Evolutionary conservation across 495 filamentous ascomycete genomes (phyloP), one percentile per base, ranked within the genome.

Genomic region (Talaromyces nanjingensis): DNA sequence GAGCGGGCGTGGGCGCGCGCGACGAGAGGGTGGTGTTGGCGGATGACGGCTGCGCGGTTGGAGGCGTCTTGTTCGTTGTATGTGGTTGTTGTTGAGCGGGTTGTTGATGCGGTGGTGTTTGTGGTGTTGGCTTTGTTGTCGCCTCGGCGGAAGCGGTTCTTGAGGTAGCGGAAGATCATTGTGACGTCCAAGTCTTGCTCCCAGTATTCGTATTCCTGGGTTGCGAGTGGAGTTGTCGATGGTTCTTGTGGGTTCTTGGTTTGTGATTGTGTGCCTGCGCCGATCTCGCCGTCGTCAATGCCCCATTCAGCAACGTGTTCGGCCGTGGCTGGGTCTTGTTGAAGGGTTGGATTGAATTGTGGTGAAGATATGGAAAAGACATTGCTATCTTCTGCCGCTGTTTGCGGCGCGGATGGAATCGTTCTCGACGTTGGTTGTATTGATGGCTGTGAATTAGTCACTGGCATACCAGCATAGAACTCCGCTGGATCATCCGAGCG

Each of bases 91-190:
- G 59, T 77, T 64, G 18, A 73, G 73, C 6, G 72, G 71, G 12
- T 20, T 71, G 75, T 66, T 65, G 78, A 57, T 71, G 81, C 72
- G 2, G 77, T 61, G 37, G 69, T 65, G 57, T 63, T 72, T 42
- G 37, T 14, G 66, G 64, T 68, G 62, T 71, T 74, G 47, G 72
- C 63, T 68, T 73, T 73, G 72, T 69, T 77, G 37, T 70, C 67
- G 45, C 71, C 74, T 39, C 65, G 76, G 58, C 83, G 80, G 72
- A 96, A 94, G 66, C 91, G 90, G 18, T 84, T 87, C 57, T 85
- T 83, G 20, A 97, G 84, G 72, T 92, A 94, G 45, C 87, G 85
- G 78, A 96, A 96, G n/a, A 96, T 87, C 73, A 93, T 88, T 72
- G 86, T 86, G 64, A 96, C 82, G 67, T 96, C 91, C 4, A 96